Evolutionary conservation across 257 asterid genomes (phyloP), one percentile per base, ranked within the genome.

Genomic region (Anisodus tanguticus): DNA sequence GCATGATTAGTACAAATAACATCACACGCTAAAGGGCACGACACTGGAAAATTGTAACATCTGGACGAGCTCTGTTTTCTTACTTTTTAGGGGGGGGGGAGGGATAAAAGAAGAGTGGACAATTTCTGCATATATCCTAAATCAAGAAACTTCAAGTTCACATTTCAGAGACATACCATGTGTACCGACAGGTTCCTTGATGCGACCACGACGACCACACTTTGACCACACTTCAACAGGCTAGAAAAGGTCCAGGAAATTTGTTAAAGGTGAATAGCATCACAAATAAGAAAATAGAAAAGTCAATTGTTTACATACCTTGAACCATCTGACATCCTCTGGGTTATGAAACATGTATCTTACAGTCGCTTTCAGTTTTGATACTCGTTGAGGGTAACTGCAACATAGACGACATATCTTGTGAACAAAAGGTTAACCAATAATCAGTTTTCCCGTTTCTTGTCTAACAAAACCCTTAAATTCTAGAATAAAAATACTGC

Each of bases 251-350:
- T 41, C 22, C 66, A 77, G 72, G 49, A 9, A 60, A 57, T 55
- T 74, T 63, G 55, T 22, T 45, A 60, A 6, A 54, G 35, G n/a
- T 15, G 12, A 53, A 31, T 64, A 63, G 15, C 51, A 54, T 79
- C 63, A 87, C 81, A 19, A 58, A 13, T 82, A 72, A 84, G 47
- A 57, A 9, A 51, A 41, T 9, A 13, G 41, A 51, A 26, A 57
- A 17, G 58, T 26, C 67, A 64, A 58, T 51, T 79, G 64, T 8
- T 15, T 49, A 51, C 86, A 85, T 82, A 95, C 99, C 98, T 95
- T 97, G 97, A 97, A 97, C 98, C 98, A 97, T 93, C 84, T 95
- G 81, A 97, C 98, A 83, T 97, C 99, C 89, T 97, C 99, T 1
- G 98, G 98, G 85, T 82, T 97, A 84, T 95, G 99, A 82, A 97